Conservation (phyloP, 2,329 filamentous ascomycete species). For the Atkinsonella hypoxylon region DNA sequence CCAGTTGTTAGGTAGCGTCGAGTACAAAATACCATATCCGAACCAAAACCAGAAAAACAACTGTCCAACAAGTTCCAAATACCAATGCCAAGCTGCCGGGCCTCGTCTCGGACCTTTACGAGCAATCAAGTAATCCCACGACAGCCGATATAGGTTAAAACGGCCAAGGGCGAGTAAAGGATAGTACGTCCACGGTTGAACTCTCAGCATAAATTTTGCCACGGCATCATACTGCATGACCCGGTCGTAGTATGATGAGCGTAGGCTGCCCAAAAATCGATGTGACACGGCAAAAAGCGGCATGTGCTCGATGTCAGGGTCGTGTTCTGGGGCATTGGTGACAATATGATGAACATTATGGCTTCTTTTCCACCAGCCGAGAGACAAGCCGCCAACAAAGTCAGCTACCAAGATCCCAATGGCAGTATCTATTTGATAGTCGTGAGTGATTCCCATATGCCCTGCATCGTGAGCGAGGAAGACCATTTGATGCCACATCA, state of each 20-base stretch:
- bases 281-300: conserved; percentile 83
- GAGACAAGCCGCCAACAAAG: conserved; percentile 75
- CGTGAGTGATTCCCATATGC: conserved; percentile 94
- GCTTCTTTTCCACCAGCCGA: conserved; percentile 95
- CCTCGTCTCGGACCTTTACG: conserved; percentile 63
- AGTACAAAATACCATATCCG: conserved; percentile 70
- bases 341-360: conserved; percentile 97
- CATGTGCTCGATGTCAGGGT: conserved; percentile 87
- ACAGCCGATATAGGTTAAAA: conserved; percentile 77
- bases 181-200: conserved; percentile 77
- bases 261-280: conserved; percentile 59
- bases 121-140: conserved; percentile 63
- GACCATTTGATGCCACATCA: conserved; percentile 87
- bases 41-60: conserved; percentile 80
- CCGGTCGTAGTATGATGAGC: conserved; percentile 73
- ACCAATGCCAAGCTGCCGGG: conserved; percentile 72
- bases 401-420: conserved; percentile 88
- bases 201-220: conserved; percentile 57
- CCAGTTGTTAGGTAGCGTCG: conserved; percentile 54
- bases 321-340: conserved; percentile 89
- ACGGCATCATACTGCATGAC: conserved; percentile 66
- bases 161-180: conserved; percentile 67
- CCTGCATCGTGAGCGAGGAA: conserved; percentile 92
- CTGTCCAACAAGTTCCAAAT: conserved; percentile 66
- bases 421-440: conserved; percentile 68